These are phyloP conservation scores for Tubosaeta sp. DNA, from an alignment of 768 basidiomycete species.

Conservation along the genomic window DNA sequence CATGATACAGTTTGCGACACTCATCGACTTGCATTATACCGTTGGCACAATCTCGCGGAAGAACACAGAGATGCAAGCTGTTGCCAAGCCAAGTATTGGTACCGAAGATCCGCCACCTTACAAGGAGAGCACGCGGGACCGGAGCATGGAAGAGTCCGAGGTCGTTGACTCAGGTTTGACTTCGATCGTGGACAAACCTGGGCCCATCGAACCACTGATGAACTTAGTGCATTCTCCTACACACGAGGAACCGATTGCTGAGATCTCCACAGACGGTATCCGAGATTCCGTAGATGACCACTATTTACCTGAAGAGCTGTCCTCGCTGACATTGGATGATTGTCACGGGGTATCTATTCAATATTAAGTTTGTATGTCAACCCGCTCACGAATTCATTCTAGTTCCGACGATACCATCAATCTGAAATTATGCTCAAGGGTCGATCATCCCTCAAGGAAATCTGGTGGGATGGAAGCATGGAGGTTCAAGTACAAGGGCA, in stretches of 20 bases:
- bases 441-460: constrained; percentile 34
- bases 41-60: constrained; percentile 23
- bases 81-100: background rate
- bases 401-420: constrained; percentile 51
- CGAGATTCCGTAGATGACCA: constrained; percentile 17
- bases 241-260: constrained; percentile 10
- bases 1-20: constrained; percentile 36
- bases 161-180: background rate
- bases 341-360: constrained; percentile 32
- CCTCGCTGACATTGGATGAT: constrained; percentile 17
- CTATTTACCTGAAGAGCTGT: constrained; percentile 20
- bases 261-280: constrained; percentile 18
- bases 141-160: background rate
- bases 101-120: constrained; percentile 22
- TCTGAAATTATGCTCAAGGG: constrained; percentile 42
- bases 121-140: constrained; percentile 1
- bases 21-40: constrained; percentile 45
- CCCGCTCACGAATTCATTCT: constrained; percentile 5
- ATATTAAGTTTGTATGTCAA: background rate
- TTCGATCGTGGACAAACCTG: constrained; percentile 2
- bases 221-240: background rate
- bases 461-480: constrained; percentile 46
- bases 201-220: background rate
- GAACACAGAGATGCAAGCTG: background rate
- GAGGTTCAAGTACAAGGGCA: constrained; percentile 40